Percentiles rank a stretch among this genome's conserved stretches.
These are phyloP conservation scores for Oropetium thomaeum DNA, from an alignment of 176 grass and related monocot genomes.

Conservation along the genomic window DNA sequence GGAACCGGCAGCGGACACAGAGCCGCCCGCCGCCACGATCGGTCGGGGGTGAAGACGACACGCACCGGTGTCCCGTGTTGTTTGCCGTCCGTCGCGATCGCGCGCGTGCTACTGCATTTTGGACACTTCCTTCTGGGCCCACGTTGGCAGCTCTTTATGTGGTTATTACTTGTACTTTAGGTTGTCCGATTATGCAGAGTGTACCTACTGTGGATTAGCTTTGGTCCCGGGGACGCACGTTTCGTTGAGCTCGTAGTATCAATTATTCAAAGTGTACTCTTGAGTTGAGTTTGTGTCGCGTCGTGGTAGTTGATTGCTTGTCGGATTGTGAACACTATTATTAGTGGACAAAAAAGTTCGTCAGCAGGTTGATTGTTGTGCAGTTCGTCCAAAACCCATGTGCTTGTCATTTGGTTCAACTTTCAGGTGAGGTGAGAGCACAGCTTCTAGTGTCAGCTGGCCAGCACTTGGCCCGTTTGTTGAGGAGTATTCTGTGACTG, in stretches of 20 bases:
- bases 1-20: not conserved
- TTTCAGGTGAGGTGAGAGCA: not conserved
- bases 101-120: not conserved
- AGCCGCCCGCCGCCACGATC: not conserved
- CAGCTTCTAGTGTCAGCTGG: not conserved
- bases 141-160: slow-evolving; percentile 5
- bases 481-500: too few relatives aligned
- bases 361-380: not conserved
- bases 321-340: not conserved
- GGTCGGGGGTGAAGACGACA: not conserved
- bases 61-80: not conserved
- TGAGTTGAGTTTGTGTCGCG: not conserved
- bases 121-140: not conserved
- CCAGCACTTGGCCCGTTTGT: not conserved
- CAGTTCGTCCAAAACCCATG: not conserved
- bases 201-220: too few relatives aligned
- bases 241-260: not conserved
- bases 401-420: not conserved
- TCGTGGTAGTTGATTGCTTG: not conserved
- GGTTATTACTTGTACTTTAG: too few relatives aligned
- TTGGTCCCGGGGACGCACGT: not conserved
- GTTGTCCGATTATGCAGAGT: too few relatives aligned
- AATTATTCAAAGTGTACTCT: not conserved
- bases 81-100: too few relatives aligned
- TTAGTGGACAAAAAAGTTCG: not conserved